Base-by-base conservation (phyloP, 1,139 yeast species). In the Geotrichum macrosporum region DNA sequence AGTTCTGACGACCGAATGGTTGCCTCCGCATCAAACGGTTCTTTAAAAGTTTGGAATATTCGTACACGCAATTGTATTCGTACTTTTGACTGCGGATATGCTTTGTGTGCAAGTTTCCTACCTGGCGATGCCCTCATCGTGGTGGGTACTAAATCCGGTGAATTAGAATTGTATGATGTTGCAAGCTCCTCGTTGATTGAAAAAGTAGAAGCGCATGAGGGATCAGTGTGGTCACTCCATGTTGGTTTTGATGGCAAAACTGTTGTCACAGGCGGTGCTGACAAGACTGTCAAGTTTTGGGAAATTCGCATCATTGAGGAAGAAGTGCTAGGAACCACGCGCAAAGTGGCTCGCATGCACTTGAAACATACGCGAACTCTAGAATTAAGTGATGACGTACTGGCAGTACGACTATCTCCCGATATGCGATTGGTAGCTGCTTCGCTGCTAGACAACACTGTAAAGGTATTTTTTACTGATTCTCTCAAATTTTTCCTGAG, bases 201-300 rank as follows among this genome's bases (percentile, higher is more conserved):
- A 56, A 71, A 78, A 26, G 75, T 84, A n/a, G 81, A 80, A 51
- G 95, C 94, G 0, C 96, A 89, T 64, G 80, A 77, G 3, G 84
- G 88, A 21, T 87, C 96, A 0, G 77, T 92, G 41, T 94, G 97
- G 97, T 81, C 95, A 1, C 71, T 92, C 55, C 96, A 92, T 63
- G 65, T 92, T 34, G 80, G 94, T 1, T 77, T 83, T 6, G 95
- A 92, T 65, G 98, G 98, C 16, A 82, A 78, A 57, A 75, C 83
- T 0, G 70, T 92, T 52, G 81, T 89, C 1, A 85, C 97, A 9
- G 98, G 97, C 22, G 94, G 97, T 37, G 94, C 94, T 39, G 99
- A 94, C 66, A 88, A 88, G 63, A 68, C 78, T 4, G 84, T 89
- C 42, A 87, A 86, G 63, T 87, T 88, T 62, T 92, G 98, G 98